Evolutionary conservation across 2,329 filamentous ascomycete genomes (phyloP), one percentile per base, ranked within the genome.

Genomic region (Sarocladium oryzae): DNA sequence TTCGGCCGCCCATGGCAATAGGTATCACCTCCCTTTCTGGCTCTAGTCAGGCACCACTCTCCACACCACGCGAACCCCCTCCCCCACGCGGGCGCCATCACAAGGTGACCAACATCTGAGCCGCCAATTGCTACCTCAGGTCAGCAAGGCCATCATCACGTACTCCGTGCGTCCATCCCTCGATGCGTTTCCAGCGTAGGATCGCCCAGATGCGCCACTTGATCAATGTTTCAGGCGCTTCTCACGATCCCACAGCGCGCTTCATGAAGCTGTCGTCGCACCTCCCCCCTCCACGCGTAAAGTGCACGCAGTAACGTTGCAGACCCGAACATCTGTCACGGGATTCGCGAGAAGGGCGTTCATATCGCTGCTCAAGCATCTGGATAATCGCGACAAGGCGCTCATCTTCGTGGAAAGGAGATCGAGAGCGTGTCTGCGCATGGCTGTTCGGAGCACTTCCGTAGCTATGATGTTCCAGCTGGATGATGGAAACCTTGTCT

Each of bases 71-170:
- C 26, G 43, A 48, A 48, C 43, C 11, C 24, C n/a, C 7, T 23
- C 43, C 43, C 43, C 43, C 43, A 48, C 43, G 43, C n/a, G 20
- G 43, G n/a, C n/a, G n/a, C n/a, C n/a, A n/a, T 48, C 43, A 48
- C 43, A 33, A 33, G 43, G 26, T 23, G n/a, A 33, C 4, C 21
- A 48, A n/a, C 43, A 48, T 33, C 28, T 48, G 43, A 48, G 43
- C 43, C 15, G 43, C 43, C 26, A 24, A 33, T 48, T 48, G 28
- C 43, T 48, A 48, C 43, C 43, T 26, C 26, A 33, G 43, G 43
- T 48, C 43, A 48, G 26, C 43, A 16, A 32, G 26, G 43, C 26
- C 43, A 13, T 33, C 43, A 33, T 48, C 43, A 48, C 18, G 43
- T 10, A n/a, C 28, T 48, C 13, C n/a, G n/a, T n/a, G n/a, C n/a